These are phyloP conservation scores for Sporothrix brasiliensis DNA, from an alignment of 2,329 filamentous ascomycete genomes.

Conservation along the genomic window DNA sequence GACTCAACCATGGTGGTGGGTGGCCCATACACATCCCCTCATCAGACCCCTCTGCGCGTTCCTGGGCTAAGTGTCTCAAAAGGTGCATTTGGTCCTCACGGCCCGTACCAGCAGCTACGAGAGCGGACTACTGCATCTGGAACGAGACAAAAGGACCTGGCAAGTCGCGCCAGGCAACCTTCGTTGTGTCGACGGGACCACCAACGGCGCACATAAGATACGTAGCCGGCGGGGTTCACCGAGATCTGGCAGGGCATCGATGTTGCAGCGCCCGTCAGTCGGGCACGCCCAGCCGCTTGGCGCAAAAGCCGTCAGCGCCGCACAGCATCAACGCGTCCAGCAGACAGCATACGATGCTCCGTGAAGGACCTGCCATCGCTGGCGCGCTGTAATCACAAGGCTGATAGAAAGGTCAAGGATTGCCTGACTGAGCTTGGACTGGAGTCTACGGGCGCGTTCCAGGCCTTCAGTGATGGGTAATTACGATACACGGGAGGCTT, in stretches of 20 bases:
- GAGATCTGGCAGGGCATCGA: not conserved
- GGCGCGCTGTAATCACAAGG: not conserved
- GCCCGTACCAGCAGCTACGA: slow-evolving; percentile 20
- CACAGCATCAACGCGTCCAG: not conserved
- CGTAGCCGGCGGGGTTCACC: too few species aligned
- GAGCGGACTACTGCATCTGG: not conserved
- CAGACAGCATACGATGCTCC: not conserved
- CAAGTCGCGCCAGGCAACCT: not conserved
- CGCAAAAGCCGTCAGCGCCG: not conserved
- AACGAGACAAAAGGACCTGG: not conserved
- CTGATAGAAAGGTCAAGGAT: not conserved
- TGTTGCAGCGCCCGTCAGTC: not conserved
- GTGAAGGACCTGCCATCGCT: not conserved
- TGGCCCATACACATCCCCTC: slow-evolving; percentile 7
- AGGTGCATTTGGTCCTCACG: not conserved
- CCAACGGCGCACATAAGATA: too few species aligned
- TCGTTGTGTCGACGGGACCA: too few species aligned
- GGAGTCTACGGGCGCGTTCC: not conserved
- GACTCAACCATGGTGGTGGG: not conserved
- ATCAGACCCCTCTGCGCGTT: not conserved
- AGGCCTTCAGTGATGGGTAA: not conserved
- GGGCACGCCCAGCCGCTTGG: not conserved
- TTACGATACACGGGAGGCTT: not conserved
- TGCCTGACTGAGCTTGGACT: not conserved
- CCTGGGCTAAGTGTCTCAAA: slow-evolving; percentile 19